phyloP scores from a whole-genome alignment of 257 asterid species.

The Coffea canephora region DNA sequence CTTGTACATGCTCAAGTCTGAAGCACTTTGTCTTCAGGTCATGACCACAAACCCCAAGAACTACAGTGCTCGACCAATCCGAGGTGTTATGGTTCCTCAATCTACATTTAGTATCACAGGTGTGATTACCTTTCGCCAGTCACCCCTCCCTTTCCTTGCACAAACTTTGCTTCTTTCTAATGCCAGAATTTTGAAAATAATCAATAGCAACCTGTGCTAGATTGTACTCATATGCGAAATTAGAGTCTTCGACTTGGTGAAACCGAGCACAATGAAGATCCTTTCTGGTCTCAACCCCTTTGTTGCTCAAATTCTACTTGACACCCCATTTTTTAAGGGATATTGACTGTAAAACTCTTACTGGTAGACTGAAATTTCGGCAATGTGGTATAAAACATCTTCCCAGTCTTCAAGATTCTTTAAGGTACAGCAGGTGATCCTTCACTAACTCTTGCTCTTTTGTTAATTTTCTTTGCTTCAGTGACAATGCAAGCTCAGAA shows the following conservation, averaged over 20 bases:
- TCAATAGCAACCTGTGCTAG: background rate
- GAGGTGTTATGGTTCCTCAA: slow-evolving; percentile 45
- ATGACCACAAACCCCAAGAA: background rate
- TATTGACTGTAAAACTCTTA: no score
- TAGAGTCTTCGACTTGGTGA: background rate
- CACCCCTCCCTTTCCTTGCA: no score
- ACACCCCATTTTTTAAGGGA: no score
- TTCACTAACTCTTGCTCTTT: background rate
- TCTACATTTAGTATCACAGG: slow-evolving; percentile 50
- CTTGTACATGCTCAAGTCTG: background rate
- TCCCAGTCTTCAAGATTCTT: background rate
- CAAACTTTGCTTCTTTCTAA: background rate
- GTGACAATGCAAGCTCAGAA: slow-evolving; percentile 27
- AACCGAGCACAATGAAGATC: background rate
- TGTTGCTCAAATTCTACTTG: no score
- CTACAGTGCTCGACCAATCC: slow-evolving; percentile 5
- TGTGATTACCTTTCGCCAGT: slow-evolving; percentile 4
- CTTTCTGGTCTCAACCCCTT: background rate
- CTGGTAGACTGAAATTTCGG: background rate
- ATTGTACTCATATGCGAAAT: background rate
- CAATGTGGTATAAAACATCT: no score
- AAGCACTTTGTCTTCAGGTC: background rate
- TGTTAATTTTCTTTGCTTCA: slow-evolving; percentile 6
- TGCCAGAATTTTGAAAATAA: background rate
- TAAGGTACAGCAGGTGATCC: background rate